Percentiles rank a stretch among this genome's conserved stretches.
phyloP scores from a whole-genome alignment of 2,329 filamentous ascomycete genomes.

The Colletotrichum euphorbiae region DNA sequence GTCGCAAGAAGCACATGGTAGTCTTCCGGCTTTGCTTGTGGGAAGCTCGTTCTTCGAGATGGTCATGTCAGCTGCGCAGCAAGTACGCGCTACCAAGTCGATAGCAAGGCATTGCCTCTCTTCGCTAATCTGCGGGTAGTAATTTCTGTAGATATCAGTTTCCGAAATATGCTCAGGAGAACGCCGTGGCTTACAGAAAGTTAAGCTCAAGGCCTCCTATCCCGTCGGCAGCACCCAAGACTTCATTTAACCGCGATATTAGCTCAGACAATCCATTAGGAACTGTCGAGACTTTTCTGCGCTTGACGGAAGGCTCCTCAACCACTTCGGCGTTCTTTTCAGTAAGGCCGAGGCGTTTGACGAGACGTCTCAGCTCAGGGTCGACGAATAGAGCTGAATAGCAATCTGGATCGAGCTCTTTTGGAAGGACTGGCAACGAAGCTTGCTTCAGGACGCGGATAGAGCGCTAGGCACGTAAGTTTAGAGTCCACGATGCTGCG shows the following conservation, averaged over 20 bases:
- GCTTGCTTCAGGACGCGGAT: conserved; percentile 46
- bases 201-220: conserved; percentile 49
- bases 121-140: conserved; percentile 61
- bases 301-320: conserved; percentile 45
- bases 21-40: not conserved
- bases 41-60: not conserved
- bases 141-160: conserved; percentile 44
- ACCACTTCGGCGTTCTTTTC: conserved; percentile 10
- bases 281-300: conserved; percentile 46
- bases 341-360: conserved; percentile 42
- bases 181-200: conserved; percentile 58
- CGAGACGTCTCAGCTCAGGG: conserved; percentile 42
- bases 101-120: conserved; percentile 64
- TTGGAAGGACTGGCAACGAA: conserved; percentile 41
- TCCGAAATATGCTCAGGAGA: too few relatives aligned
- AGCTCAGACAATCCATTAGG: conserved; percentile 43
- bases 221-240: conserved; percentile 45
- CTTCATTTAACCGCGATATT: conserved; percentile 42
- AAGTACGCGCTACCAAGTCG: conserved; percentile 65
- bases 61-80: conserved; percentile 66
- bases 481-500: not conserved
- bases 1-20: conserved; percentile 15
- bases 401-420: conserved; percentile 37
- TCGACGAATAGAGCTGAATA: conserved; percentile 45
- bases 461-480: conserved; percentile 44